A percentile compares a stretch with the other conserved stretches of the same genome.
phyloP scores from a whole-genome alignment of 768 basidiomycete genomes.

The Xanthoconium stramineum region DNA sequence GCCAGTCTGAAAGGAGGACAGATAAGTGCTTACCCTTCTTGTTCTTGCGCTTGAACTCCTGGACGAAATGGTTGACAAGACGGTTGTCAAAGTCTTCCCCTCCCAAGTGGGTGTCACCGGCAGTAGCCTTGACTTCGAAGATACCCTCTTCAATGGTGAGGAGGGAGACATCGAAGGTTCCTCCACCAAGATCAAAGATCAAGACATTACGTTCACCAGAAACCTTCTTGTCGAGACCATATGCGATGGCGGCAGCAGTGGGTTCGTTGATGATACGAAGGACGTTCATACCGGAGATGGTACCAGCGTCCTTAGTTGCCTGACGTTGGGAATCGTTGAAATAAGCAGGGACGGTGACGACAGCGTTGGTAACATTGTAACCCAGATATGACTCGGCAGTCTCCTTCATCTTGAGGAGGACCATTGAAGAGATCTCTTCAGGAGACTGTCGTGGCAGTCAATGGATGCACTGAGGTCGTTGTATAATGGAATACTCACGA shows the following conservation, averaged over 20 bases:
- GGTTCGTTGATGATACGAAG: conserved; percentile 99
- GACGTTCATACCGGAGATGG: conserved; percentile 96
- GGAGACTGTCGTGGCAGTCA: conserved; percentile 60
- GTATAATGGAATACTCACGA: conserved; percentile 49
- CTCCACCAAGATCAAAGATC: conserved; percentile 97
- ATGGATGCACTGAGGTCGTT: conserved; percentile 1
- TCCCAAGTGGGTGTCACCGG: conserved; percentile 97
- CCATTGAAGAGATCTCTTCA: conserved; percentile 98
- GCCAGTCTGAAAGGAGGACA: conserved; percentile 76
- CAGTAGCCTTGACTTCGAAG: conserved; percentile 99
- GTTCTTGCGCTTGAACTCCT: conserved; percentile 70
- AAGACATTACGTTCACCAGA: conserved; percentile 76
- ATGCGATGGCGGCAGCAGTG: conserved; percentile 96
- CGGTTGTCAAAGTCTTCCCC: conserved; percentile 96
- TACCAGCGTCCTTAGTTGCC: conserved; percentile 96
- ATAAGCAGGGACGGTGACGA: conserved; percentile 95
- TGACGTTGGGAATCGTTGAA: conserved; percentile 99
- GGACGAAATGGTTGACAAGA: conserved; percentile 80
- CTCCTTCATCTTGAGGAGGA: conserved; percentile 98
- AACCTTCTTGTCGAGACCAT: conserved; percentile 83
- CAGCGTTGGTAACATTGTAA: conserved; percentile 78
- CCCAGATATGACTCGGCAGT: conserved; percentile 96
- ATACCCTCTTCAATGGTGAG: conserved; percentile 99
- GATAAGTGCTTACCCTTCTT: conserved; percentile 56
- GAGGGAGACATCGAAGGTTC: conserved; percentile 99